phyloP scores from a whole-genome alignment of 331 rosid species.

The Dryas integrifolia region DNA sequence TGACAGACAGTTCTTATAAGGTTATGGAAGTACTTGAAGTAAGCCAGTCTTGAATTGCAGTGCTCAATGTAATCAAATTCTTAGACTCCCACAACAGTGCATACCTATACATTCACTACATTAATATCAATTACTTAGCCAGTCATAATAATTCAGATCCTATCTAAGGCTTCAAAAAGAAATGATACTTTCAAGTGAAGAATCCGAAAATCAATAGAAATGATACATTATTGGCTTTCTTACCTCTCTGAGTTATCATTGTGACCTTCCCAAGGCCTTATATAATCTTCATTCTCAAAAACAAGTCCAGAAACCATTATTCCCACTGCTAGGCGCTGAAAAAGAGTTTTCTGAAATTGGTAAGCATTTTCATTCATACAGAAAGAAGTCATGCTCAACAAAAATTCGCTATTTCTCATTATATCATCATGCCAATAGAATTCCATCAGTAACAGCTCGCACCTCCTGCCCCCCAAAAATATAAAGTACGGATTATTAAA shows the following conservation, averaged over 20 bases:
- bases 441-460: background rate
- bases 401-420: background rate
- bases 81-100: slow-evolving; percentile 50
- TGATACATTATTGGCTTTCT: background rate
- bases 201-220: too few species aligned
- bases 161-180: background rate
- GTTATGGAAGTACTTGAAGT: slow-evolving; percentile 43
- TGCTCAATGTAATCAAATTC: slow-evolving; percentile 54
- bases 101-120: slow-evolving; percentile 43
- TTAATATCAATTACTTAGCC: slow-evolving; percentile 25
- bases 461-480: background rate
- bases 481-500: background rate
- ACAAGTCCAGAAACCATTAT: slow-evolving; percentile 65
- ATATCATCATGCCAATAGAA: background rate
- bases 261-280: slow-evolving; percentile 59
- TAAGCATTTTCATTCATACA: slow-evolving; percentile 10
- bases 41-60: slow-evolving; percentile 59
- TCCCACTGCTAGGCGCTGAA: slow-evolving; percentile 60
- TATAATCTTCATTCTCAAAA: slow-evolving; percentile 51
- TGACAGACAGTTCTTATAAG: background rate
- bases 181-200: background rate
- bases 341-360: slow-evolving; percentile 27
- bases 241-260: slow-evolving; percentile 55
- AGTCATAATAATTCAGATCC: background rate
- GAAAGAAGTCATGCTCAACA: background rate